A percentile compares a stretch with the other conserved stretches of the same genome.
These are phyloP conservation scores for Solanum verrucosum DNA, from an alignment of 257 asterid genomes.

Conservation along the genomic window DNA sequence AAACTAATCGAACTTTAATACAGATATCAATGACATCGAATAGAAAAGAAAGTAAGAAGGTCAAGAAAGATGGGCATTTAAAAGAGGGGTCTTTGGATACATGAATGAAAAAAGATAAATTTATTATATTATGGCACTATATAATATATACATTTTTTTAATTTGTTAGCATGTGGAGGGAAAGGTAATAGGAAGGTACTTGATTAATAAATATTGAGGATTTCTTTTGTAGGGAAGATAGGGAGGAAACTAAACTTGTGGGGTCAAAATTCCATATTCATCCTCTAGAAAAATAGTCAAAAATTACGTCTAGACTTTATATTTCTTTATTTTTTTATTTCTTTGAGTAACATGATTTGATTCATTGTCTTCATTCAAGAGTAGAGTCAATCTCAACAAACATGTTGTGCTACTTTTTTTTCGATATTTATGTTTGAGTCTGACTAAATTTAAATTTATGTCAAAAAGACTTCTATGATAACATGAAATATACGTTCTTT, in stretches of 20 bases:
- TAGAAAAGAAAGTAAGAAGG: background rate
- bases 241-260: background rate
- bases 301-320: background rate
- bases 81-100: background rate
- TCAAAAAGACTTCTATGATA: rapidly evolving
- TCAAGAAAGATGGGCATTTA: background rate
- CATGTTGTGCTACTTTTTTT: background rate
- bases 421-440: rapidly evolving
- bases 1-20: too few relatives aligned
- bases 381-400: background rate
- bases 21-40: too few relatives aligned
- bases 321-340: background rate
- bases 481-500: rapidly evolving
- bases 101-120: background rate
- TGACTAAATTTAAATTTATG: background rate
- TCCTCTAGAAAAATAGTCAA: background rate
- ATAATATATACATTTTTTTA: background rate
- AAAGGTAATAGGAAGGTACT: background rate
- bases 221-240: background rate
- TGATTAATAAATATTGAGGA: background rate
- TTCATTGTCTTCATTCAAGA: background rate
- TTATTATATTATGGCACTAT: background rate
- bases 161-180: background rate
- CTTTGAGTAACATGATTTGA: background rate
- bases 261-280: background rate